Evolutionary conservation across 768 basidiomycete species (phyloP), one percentile per base, ranked within the genome.

Genomic region (Amanita fuliginea): DNA sequence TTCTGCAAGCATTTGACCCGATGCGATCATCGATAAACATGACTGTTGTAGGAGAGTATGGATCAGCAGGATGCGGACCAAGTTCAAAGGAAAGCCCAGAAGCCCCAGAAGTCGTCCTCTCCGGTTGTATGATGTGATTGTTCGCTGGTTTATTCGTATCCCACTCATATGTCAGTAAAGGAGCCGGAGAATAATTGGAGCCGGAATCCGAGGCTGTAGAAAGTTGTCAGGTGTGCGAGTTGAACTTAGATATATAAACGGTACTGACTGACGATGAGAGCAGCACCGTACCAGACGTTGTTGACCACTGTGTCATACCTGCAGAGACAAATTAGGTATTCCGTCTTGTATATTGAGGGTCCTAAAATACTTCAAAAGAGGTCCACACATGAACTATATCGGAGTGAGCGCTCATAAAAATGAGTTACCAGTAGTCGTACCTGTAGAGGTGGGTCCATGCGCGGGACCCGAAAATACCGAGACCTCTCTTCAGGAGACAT

Each of bases 301-400:
- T 80, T 70, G 55, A 88, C 83, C 21, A 88, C 77, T 0, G 92
- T 98, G 60, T 97, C 93, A 59, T 91, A 97, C 36, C 86, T 81
- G 53, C 33, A 37, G 49, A 37, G 26, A 40, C 18, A 49, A 41
- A 49, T 46, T 21, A 35, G 44, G 39, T 33, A 28, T 44, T 40
- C 26, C 26, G 47, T 40, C 9, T 28, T 16, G 28, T 46, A 37
- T 42, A 47, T 32, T 26, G 42, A 39, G 40, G 43, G 35, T 39
- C 26, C 46, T 43, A 42, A 63, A 46, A 13, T 55, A 75, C 73
- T 68, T 70, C 46, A 97, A 66, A 14, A 97, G 69, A 18, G 92
- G 92, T 0, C 93, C 92, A 49, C 86, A 89, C 90, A 95, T 93
- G 58, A 94, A 77, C 73, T 84, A 62, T n/a, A 33, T 41, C 45